These are phyloP conservation scores for Hericium erinaceus DNA, from an alignment of 768 basidiomycete species.

Conservation along the genomic window DNA sequence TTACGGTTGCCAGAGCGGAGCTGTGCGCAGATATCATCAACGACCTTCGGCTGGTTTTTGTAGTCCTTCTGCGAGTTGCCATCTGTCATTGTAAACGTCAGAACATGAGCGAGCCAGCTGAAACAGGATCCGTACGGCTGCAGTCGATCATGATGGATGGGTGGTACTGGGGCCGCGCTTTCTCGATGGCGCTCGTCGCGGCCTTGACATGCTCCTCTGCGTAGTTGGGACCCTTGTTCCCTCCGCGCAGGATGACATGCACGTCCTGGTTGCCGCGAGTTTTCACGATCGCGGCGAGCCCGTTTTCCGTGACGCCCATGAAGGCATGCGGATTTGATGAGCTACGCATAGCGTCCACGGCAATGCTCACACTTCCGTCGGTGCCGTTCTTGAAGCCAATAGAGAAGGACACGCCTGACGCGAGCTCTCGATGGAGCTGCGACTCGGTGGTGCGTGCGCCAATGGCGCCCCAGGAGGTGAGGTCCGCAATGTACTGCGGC, in stretches of 20 bases:
- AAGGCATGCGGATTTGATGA: conserved; percentile 91
- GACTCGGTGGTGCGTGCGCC: conserved; percentile 97
- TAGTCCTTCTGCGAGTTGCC: conserved; percentile 97
- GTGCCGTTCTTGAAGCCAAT: conserved; percentile 99
- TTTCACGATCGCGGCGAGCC: conserved; percentile 92
- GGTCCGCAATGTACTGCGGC: conserved; percentile 78
- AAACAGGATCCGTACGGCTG: conserved; percentile 21
- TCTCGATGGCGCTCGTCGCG: conserved; percentile 53
- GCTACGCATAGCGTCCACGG: conserved; percentile 94
- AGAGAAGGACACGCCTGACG: conserved; percentile 93
- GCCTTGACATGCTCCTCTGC: conserved; percentile 59
- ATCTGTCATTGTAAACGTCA: conserved; percentile 34
- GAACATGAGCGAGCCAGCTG: neutral
- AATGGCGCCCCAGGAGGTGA: conserved; percentile 91
- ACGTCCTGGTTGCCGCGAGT: conserved; percentile 60
- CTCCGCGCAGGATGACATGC: conserved; percentile 94
- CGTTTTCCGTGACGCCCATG: conserved; percentile 85
- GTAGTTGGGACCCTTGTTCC: conserved; percentile 87
- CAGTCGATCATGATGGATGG: conserved; percentile 87
- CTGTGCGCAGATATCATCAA: conserved; percentile 65
- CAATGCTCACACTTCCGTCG: conserved; percentile 82
- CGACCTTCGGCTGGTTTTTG: conserved; percentile 80
- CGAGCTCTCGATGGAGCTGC: conserved; percentile 94
- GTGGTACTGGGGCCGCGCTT: conserved; percentile 41
- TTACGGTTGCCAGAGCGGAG: conserved; percentile 55